Base-by-base conservation (phyloP, 257 asterid species). In the Gentiana macrophylla region DNA sequence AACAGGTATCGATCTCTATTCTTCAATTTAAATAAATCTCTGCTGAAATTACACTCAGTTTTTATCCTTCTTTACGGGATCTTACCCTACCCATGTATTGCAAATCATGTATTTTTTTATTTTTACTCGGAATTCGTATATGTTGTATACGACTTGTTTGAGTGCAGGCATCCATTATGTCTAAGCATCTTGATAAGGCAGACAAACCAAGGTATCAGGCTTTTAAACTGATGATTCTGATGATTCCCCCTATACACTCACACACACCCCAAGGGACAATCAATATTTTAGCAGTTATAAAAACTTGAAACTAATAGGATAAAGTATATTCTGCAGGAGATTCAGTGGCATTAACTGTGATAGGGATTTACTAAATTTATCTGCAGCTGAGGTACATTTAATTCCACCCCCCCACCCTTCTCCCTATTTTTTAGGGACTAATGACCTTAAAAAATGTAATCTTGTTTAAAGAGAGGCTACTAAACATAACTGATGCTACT, bases 161-260 rank as follows among this genome's bases (percentile, higher is more conserved):
- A 53, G 55, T 68, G 82, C 83, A 86, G 94, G 91, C 84, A 53
- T 81, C 88, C 56, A 71, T 86, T 49, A 83, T 86, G 93, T 83
- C 94, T 66, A 86, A 80, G 67, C 89, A 74, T 68, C 72, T 76
- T 50, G 63, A 74, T 2, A 83, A 68, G 64, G 64, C 91, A 48
- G 87, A 81, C 68, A 76, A 51, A 71, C 83, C 94, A 65, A 83
- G 94, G 92, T 85, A 85, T 52, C n/a, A 67, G 12, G 50, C 15
- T 24, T n/a, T 52, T 37, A 33, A 32, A 35, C 9, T 24, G 33
- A 35, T 37, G 2, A 12, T 47, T 38, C n/a, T n/a, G n/a, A n/a
- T n/a, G n/a, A n/a, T n/a, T n/a, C n/a, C 2, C 9, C 24, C 24
- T 0, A 24, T 24, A 24, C 24, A 24, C 24, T 0, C 24, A 24